phyloP scores from a whole-genome alignment of 352 stramenopile genomes.

The Elongisporangium senticosum region DNA sequence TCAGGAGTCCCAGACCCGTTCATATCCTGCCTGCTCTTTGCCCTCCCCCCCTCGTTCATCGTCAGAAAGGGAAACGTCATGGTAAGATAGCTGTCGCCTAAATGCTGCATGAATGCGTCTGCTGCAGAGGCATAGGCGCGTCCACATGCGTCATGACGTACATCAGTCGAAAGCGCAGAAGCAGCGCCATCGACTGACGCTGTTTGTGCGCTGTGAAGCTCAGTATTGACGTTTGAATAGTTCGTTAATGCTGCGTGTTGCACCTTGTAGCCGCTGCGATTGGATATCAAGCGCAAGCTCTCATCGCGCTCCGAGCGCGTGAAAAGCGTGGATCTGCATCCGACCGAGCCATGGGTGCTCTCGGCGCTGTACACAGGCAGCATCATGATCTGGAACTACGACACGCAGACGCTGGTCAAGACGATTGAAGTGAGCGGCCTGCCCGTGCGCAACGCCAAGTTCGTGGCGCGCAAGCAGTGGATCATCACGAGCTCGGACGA shows the following conservation, averaged over 20 bases:
- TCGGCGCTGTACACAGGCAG: conserved; percentile 96
- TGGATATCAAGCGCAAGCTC: conserved; percentile 93
- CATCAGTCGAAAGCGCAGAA: neutral
- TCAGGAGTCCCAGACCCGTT: neutral
- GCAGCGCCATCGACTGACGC: neutral
- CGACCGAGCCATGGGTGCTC: conserved; percentile 96
- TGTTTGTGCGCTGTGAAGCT: neutral
- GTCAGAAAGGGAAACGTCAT: neutral
- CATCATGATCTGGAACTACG: conserved; percentile 99
- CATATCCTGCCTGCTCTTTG: neutral
- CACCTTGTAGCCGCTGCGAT: conserved; percentile 48
- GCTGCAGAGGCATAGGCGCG: neutral
- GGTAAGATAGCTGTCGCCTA: neutral
- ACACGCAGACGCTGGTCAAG: conserved; percentile 93
- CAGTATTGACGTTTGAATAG: neutral
- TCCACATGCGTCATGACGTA: neutral
- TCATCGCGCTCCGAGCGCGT: conserved; percentile 95
- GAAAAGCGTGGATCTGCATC: conserved; percentile 98
- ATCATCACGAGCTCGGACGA: conserved; percentile 95
- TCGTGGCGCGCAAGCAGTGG: conserved; percentile 97
- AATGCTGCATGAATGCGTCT: neutral
- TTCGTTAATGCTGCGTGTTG: neutral
- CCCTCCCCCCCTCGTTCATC: neutral
- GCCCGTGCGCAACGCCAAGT: conserved; percentile 92
- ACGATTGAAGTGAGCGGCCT: conserved; percentile 96